Evolutionary conservation across 345 rosid genomes (phyloP), one percentile per base, ranked within the genome.

Genomic region (Gossypium stocksii): DNA sequence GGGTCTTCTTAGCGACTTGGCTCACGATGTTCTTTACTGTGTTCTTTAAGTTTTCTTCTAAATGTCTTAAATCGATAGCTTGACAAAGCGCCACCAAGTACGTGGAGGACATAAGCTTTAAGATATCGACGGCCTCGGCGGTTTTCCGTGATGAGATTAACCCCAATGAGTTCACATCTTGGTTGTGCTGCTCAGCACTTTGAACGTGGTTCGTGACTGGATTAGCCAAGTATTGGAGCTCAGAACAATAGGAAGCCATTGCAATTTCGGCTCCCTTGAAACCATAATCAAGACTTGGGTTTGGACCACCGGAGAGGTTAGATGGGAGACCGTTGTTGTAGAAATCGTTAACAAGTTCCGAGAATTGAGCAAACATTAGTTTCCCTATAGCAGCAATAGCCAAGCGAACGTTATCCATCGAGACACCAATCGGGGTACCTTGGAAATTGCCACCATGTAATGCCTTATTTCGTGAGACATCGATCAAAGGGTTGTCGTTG

Each of bases 251-350:
- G 1, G 87, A 82, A 48, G 93, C 93, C 95, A 90, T 90, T 2
- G 95, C 93, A 20, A 90, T 90, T 68, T 90, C 92, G n/a, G 93
- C 93, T 2, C 93, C 95, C 78, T 90, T 88, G 75, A 90, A 88
- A 5, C 93, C 93, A 58, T 90, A 90, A 79, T 90, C 93, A 76
- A 90, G 75, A 79, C 95, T 90, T 6, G 95, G 95, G 76, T 90
- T 88, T 65, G 87, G 81, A 12, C 95, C 88, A 27, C 84, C 92
- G 0, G 92, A 80, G 22, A 88, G 82, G 59, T 90, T 90, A 4
- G 95, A 90, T 11, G 92, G 95, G 74, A 90, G 76, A 8, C 95
- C 95, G n/a, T 88, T 87, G 89, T 88, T 90, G 86, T 90, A 90
- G 78, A 88, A 87, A 56, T 90, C 95, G 15, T 88, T 88, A 5